Conservation (phyloP, 768 basidiomycete genomes). For the Trametes cinnabarina region DNA sequence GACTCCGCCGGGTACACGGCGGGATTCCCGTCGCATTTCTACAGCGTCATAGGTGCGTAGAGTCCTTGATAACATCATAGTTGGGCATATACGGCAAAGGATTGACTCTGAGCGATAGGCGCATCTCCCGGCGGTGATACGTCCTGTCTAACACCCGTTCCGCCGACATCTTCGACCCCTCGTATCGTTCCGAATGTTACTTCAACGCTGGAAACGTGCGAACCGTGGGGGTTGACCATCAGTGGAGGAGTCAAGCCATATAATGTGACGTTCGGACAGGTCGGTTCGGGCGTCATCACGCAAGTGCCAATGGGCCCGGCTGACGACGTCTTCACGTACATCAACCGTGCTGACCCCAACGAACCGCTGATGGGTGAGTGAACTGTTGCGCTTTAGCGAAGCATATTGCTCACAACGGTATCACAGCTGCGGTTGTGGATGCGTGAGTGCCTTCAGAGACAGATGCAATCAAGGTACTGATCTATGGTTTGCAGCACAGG, state of each 20-base stretch:
- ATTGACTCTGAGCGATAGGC: conserved; percentile 9
- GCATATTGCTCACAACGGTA: not conserved
- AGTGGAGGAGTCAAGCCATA: conserved; percentile 47
- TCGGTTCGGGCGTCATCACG: conserved; percentile 39
- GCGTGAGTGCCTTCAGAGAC: conserved; percentile 34
- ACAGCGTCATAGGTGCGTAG: conserved; percentile 37
- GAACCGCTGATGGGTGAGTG: conserved; percentile 41
- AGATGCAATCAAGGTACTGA: not conserved
- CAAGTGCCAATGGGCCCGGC: conserved; percentile 40
- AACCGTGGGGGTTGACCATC: conserved; percentile 46
- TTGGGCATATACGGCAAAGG: not conserved
- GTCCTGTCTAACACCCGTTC: conserved; percentile 24
- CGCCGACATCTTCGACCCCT: conserved; percentile 31
- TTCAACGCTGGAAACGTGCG: conserved; percentile 38
- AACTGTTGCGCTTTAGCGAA: not conserved
- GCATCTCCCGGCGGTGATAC: conserved; percentile 32
- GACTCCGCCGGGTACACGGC: conserved; percentile 44
- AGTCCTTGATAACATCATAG: not conserved
- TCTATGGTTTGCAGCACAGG: conserved; percentile 34
- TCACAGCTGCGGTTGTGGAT: conserved; percentile 28
- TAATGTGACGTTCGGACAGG: conserved; percentile 38
- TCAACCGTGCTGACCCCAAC: conserved; percentile 41
- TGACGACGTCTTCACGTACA: conserved; percentile 42
- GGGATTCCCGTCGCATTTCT: conserved; percentile 37
- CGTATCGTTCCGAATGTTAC: conserved; percentile 40